phyloP scores from a whole-genome alignment of 495 filamentous ascomycete genomes.

The Peziza echinospora region DNA sequence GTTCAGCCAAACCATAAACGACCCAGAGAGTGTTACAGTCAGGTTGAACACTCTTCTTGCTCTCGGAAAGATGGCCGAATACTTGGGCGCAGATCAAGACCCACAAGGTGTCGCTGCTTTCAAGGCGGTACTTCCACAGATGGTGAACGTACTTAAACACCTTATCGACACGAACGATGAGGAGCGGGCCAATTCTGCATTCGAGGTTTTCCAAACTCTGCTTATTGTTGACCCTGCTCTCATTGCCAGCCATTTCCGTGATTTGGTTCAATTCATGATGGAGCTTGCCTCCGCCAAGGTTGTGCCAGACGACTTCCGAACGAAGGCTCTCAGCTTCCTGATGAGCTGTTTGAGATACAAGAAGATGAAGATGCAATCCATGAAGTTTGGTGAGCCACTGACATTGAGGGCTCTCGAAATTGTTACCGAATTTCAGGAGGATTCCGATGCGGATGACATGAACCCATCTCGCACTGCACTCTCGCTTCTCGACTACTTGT shows the following conservation, averaged over 20 bases:
- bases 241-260: slow-evolving; percentile 64
- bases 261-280: slow-evolving; percentile 85
- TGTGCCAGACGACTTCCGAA: slow-evolving; percentile 60
- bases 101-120: slow-evolving; percentile 45
- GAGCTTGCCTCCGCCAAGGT: slow-evolving; percentile 55
- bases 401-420: slow-evolving; percentile 70
- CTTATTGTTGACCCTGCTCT: slow-evolving; percentile 75
- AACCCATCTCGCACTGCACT: slow-evolving; percentile 77
- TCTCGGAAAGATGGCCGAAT: slow-evolving; percentile 69
- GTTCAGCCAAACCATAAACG: slow-evolving; percentile 69
- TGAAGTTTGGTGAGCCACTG: slow-evolving; percentile 67
- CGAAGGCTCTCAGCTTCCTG: slow-evolving; percentile 79
- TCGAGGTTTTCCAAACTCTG: slow-evolving; percentile 94
- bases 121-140: slow-evolving; percentile 56
- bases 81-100: slow-evolving; percentile 71
- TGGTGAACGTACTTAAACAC: slow-evolving; percentile 76
- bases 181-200: slow-evolving; percentile 65
- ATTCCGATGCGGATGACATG: slow-evolving; percentile 52
- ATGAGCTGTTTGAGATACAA: slow-evolving; percentile 80
- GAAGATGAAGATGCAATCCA: slow-evolving; percentile 84
- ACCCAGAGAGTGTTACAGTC: slow-evolving; percentile 76
- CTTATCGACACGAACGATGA: slow-evolving; percentile 59
- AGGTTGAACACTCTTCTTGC: slow-evolving; percentile 86
- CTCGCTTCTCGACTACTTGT: slow-evolving; percentile 68
- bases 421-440: slow-evolving; percentile 45